Evolutionary conservation across 2,329 filamentous ascomycete species (phyloP), one percentile per base, ranked within the genome.

Genomic region (Phyllachora maydis): DNA sequence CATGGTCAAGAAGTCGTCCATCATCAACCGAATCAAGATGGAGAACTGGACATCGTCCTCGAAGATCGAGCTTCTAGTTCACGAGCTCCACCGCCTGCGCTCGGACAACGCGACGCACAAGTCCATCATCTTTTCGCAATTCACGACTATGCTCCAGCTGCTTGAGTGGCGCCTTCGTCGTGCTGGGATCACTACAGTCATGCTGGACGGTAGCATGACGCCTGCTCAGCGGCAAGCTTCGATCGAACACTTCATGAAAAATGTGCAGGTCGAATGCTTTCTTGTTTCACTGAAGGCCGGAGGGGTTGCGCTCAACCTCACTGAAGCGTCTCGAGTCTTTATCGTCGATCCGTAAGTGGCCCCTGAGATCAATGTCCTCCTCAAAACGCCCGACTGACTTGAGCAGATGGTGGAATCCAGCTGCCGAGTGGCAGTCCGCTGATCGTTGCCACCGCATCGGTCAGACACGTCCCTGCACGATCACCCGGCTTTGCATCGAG

Each of bases 11-110:
- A 93, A 93, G 50, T 83, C 71, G 9, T 92, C 82, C 2, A 98
- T 98, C 45, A 90, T 95, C 57, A 95, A 95, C 46, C 77, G 88
- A 26, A 95, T 98, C 51, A 81, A 85, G 49, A 93, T 95, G 83
- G 79, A 91, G 44, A 78, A 95, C 39, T 98, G 88, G 88, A 92
- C 82, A 0, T 92, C 81, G 0, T 93, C 82, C 1, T 93, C 83
- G 31, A 98, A 98, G 54, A 98, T 98, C 34, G 88, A 98, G 51
- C 71, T 91, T 44, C 65, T 98, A 5, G 75, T 95, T 7, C 90
- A 93, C 40, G 82, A 95, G 40, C 63, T 98, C 3, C 88, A 91
- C 55, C 76, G 78, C 45, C 63, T 95, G 18, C 72, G 88, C 28
- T 91, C 77, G 28, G 78, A 91, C 51, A 92, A 90, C 44, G 72